Conservation (phyloP, 768 basidiomycete species). For the Tricholoma sp. region DNA sequence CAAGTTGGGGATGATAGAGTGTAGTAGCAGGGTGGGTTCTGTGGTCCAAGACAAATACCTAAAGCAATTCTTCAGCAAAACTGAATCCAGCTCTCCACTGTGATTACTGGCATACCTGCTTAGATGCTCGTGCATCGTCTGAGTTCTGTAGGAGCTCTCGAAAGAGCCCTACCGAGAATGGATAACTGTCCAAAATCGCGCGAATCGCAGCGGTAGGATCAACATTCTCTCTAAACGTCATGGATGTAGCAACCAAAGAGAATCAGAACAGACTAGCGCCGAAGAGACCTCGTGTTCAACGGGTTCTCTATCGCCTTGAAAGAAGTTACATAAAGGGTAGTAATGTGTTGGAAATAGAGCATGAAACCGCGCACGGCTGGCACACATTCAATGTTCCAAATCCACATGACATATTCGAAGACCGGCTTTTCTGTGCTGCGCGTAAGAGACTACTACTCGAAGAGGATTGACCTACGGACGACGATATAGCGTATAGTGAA, state of each 20-base stretch:
- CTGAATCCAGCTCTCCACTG: background rate
- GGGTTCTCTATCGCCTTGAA: no score
- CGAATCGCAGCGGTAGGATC: conserved; percentile 7
- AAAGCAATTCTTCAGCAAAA: background rate
- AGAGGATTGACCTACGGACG: no score
- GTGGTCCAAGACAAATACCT: conserved; percentile 41
- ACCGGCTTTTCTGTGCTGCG: no score
- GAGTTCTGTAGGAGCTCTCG: conserved; percentile 46
- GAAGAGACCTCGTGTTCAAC: no score
- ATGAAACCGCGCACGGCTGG: no score
- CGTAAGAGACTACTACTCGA: no score
- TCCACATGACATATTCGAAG: no score
- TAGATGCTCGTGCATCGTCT: conserved; percentile 42
- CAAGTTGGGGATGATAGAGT: conserved; percentile 24
- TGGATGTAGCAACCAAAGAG: background rate
- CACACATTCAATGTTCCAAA: no score
- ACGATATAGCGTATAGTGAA: no score
- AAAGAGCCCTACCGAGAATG: conserved; percentile 38
- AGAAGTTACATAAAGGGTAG: no score
- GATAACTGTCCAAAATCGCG: conserved; percentile 38
- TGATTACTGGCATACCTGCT: conserved; percentile 33
- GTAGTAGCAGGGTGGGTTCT: conserved; percentile 22
- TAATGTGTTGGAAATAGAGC: no score
- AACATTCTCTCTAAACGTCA: conserved; percentile 4
- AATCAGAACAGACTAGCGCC: no score